Evolutionary conservation across 2,329 filamentous ascomycete genomes (phyloP).

Genomic region (Sclerotinia subarctica): DNA sequence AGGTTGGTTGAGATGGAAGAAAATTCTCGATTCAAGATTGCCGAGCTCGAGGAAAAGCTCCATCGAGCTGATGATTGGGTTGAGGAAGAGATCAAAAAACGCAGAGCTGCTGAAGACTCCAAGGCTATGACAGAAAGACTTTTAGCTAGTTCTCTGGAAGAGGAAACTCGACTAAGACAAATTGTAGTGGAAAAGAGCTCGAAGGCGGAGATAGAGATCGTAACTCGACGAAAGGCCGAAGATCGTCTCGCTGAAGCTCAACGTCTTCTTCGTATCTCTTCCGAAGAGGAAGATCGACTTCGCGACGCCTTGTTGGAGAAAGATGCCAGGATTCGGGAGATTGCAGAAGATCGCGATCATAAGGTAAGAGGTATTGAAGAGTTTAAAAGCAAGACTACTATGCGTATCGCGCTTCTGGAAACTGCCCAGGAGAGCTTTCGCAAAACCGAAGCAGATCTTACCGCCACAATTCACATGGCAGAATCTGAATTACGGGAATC

Average conservation of each 20-base stretch:
- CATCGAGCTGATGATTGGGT: slow-evolving; percentile 59
- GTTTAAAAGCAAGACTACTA: slow-evolving; percentile 50
- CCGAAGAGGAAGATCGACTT: slow-evolving; percentile 70
- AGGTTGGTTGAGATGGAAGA: slow-evolving; percentile 44
- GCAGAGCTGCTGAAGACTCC: slow-evolving; percentile 69
- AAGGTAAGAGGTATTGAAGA: slow-evolving; percentile 61
- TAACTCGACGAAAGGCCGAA: slow-evolving; percentile 63
- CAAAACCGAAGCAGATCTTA: slow-evolving; percentile 54
- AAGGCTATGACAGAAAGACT: slow-evolving; percentile 47
- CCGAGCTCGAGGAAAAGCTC: slow-evolving; percentile 67
- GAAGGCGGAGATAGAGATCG: slow-evolving; percentile 61
- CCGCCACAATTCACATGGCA: slow-evolving; percentile 51
- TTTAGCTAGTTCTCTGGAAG: slow-evolving; percentile 63
- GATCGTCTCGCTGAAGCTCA: slow-evolving; percentile 72
- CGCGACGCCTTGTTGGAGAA: slow-evolving; percentile 66
- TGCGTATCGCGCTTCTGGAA: slow-evolving; percentile 65
- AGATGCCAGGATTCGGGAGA: slow-evolving; percentile 63
- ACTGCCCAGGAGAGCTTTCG: slow-evolving; percentile 59
- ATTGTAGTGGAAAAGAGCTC: slow-evolving; percentile 57
- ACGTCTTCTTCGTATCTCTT: slow-evolving; percentile 62
- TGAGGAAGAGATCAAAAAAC: slow-evolving; percentile 59
- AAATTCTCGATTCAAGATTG: slow-evolving; percentile 40
- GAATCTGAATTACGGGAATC: slow-evolving; percentile 56
- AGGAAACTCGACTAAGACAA: slow-evolving; percentile 64
- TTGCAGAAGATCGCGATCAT: slow-evolving; percentile 66